Percentiles rank a stretch among this genome's conserved stretches.
Conservation (phyloP, 176 grass and related monocot species). For the Triticum urartu region DNA sequence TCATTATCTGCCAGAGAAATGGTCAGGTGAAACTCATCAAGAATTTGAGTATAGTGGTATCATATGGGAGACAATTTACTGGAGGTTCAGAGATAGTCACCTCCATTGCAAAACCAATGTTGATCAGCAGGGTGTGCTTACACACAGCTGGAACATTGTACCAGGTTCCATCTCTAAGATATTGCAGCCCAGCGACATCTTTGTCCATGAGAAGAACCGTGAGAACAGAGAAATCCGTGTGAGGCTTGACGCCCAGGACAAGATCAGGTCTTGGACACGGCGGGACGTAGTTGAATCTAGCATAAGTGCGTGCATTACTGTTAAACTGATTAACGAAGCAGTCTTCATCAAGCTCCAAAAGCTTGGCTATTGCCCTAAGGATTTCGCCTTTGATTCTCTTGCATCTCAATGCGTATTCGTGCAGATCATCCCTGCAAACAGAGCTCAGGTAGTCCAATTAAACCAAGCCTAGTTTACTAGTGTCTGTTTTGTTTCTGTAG, state of each 20-base stretch:
- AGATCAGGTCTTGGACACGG: constrained; percentile 42
- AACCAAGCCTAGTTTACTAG: not conserved
- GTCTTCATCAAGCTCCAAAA: constrained; percentile 29
- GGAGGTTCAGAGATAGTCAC: not conserved
- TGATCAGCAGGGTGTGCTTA: constrained; percentile 30
- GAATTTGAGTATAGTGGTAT: not conserved
- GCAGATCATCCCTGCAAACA: constrained; percentile 33
- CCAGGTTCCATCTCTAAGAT: constrained; percentile 41
- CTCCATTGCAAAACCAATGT: constrained; percentile 41
- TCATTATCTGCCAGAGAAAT: constrained; percentile 23
- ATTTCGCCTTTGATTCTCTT: constrained; percentile 24
- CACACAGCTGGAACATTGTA: constrained; percentile 6
- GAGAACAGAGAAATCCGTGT: constrained; percentile 33
- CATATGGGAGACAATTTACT: not conserved
- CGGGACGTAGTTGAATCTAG: constrained; percentile 48
- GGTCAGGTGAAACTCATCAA: not conserved
- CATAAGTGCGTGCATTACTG: constrained; percentile 6
- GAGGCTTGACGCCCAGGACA: constrained; percentile 55
- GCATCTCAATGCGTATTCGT: constrained; percentile 32
- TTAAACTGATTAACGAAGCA: constrained; percentile 17
- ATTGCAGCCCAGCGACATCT: constrained; percentile 47
- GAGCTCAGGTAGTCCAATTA: not conserved
- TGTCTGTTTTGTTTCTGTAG: not conserved
- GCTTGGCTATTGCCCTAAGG: constrained; percentile 19
- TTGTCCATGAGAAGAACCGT: constrained; percentile 51